Conservation (phyloP, 2,329 filamentous ascomycete genomes). For the Fonsecaea nubica region DNA sequence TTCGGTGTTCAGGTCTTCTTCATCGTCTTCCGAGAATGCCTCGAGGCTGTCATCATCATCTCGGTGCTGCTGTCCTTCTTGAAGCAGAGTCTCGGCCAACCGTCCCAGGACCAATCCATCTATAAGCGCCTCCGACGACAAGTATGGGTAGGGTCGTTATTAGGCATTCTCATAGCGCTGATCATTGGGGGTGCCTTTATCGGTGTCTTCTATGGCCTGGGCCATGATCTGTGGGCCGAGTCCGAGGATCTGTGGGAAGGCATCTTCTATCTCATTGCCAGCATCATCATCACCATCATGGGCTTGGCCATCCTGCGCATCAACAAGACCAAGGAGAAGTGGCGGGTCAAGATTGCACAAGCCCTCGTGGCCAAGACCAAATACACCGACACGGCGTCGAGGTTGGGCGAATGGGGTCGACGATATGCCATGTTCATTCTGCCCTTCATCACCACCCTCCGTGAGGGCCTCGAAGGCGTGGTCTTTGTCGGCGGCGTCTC, state of each 20-base stretch:
- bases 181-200: constrained; percentile 71
- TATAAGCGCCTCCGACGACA: constrained; percentile 73
- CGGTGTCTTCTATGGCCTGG: constrained; percentile 73
- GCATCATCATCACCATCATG: constrained; percentile 80
- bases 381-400: constrained; percentile 44
- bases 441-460: constrained; percentile 82
- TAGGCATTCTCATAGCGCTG: constrained; percentile 69
- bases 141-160: constrained; percentile 72
- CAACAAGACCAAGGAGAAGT: constrained; percentile 83
- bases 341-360: constrained; percentile 78
- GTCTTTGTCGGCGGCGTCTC: constrained; percentile 86
- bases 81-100: constrained; percentile 74
- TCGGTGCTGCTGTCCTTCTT: constrained; percentile 85
- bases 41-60: constrained; percentile 84
- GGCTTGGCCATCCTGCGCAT: constrained; percentile 80
- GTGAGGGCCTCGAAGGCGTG: constrained; percentile 85
- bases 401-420: constrained; percentile 63
- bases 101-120: constrained; percentile 64
- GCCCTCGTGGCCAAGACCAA: constrained; percentile 66
- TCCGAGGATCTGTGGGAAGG: constrained; percentile 83
- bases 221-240: constrained; percentile 68
- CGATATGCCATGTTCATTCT: constrained; percentile 86
- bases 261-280: constrained; percentile 75
- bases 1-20: constrained; percentile 87
- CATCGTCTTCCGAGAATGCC: constrained; percentile 82